Percentiles rank a stretch among this genome's conserved stretches.
phyloP scores from a whole-genome alignment of 768 basidiomycete genomes.

The Suillus cothurnatus region DNA sequence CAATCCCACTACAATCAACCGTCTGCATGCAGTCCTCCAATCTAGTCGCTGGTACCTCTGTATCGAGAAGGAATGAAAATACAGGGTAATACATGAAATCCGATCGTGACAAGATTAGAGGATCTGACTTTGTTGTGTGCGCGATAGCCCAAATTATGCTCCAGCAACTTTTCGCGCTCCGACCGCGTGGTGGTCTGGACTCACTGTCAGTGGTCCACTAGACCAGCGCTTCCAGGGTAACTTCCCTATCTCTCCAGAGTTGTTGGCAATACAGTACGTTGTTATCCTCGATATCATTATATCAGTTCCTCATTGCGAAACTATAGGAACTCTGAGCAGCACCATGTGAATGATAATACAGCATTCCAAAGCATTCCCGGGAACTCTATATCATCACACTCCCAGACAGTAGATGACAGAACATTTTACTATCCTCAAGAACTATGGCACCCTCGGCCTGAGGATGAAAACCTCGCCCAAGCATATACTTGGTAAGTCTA shows the following conservation, averaged over 20 bases:
- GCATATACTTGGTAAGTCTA: background rate
- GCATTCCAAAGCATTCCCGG: background rate
- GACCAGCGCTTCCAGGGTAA: background rate
- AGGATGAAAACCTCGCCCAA: background rate
- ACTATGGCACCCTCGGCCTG: no score
- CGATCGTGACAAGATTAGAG: background rate
- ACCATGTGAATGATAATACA: background rate
- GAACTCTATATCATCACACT: background rate
- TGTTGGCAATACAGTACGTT: background rate
- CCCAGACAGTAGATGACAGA: background rate
- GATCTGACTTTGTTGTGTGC: background rate
- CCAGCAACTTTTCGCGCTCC: background rate
- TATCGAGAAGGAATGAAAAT: background rate
- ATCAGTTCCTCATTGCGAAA: background rate
- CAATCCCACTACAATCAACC: background rate
- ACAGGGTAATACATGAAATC: background rate
- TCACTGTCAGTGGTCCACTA: background rate
- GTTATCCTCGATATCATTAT: no score
- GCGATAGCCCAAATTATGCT: background rate
- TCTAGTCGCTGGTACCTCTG: background rate
- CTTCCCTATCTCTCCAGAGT: background rate
- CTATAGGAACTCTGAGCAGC: background rate
- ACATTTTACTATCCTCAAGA: background rate
- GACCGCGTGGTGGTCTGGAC: background rate
- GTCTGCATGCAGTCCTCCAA: background rate